phyloP scores from a whole-genome alignment of 331 rosid genomes.

The Dryas integrifolia region DNA sequence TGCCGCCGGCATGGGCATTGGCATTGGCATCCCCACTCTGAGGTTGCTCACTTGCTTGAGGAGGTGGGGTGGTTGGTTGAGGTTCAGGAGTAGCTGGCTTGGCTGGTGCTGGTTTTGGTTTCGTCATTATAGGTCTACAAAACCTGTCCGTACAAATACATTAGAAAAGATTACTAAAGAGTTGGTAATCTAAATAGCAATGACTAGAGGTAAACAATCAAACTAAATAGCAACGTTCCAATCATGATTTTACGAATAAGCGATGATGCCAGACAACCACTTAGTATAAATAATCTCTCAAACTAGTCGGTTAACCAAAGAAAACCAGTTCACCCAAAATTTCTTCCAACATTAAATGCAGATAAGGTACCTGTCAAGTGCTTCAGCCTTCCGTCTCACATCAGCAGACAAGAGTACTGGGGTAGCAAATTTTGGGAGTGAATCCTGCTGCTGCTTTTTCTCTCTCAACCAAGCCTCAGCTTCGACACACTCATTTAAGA shows the following conservation, averaged over 20 bases:
- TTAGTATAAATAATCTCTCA: too few species aligned
- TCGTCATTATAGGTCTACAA: constrained; percentile 82
- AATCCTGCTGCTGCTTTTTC: constrained; percentile 69
- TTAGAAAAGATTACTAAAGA: too few species aligned
- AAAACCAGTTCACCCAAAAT: not conserved
- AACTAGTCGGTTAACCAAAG: not conserved
- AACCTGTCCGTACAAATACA: constrained; percentile 37
- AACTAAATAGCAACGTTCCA: too few species aligned
- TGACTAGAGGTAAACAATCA: not conserved
- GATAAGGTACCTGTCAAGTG: constrained; percentile 62
- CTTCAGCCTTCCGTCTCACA: constrained; percentile 74
- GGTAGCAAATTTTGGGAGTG: constrained; percentile 65
- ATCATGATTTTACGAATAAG: too few species aligned
- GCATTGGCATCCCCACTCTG: constrained; percentile 36
- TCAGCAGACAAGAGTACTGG: constrained; percentile 75
- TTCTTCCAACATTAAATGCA: not conserved
- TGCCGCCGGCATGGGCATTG: constrained; percentile 14
- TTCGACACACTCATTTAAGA: constrained; percentile 69
- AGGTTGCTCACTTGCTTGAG: constrained; percentile 58
- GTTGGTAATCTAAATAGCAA: not conserved
- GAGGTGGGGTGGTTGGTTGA: constrained; percentile 53
- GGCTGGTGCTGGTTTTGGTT: constrained; percentile 66
- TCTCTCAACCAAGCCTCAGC: constrained; percentile 93
- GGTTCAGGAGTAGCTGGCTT: constrained; percentile 65
- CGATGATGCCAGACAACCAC: too few species aligned